These are phyloP conservation scores for Coprinopsis cinerea DNA, from an alignment of 768 basidiomycete species.

Conservation along the genomic window DNA sequence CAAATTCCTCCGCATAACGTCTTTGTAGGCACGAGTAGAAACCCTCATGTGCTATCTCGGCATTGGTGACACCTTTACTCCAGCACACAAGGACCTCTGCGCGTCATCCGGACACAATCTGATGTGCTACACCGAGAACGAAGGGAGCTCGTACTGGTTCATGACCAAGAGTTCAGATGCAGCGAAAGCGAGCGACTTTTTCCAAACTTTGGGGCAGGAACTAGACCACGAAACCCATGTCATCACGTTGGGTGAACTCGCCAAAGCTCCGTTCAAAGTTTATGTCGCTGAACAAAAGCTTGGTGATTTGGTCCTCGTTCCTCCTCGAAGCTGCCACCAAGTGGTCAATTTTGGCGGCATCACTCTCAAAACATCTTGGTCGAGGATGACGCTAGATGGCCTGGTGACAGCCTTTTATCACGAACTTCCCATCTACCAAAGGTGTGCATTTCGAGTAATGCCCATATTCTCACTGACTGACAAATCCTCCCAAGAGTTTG, in stretches of 20 bases:
- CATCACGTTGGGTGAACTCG: slow-evolving; percentile 56
- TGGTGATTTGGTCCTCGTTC: slow-evolving; percentile 78
- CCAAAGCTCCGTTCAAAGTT: slow-evolving; percentile 58
- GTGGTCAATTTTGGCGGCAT: slow-evolving; percentile 78
- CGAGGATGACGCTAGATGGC: slow-evolving; percentile 69
- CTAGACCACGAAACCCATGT: slow-evolving; percentile 72
- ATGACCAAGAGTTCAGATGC: slow-evolving; percentile 67
- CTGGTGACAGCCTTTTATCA: slow-evolving; percentile 55
- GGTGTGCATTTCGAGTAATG: slow-evolving; percentile 35
- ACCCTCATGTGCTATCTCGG: slow-evolving; percentile 86
- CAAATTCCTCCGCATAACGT: neutral
- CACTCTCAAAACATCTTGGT: slow-evolving; percentile 83
- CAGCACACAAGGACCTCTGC: slow-evolving; percentile 81
- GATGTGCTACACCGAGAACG: slow-evolving; percentile 75
- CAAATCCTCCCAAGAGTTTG: slow-evolving; percentile 52
- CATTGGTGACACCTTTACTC: slow-evolving; percentile 76
- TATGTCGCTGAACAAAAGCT: slow-evolving; percentile 68
- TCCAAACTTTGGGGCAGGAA: slow-evolving; percentile 48
- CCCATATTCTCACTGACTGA: slow-evolving; percentile 1
- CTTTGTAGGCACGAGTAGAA: slow-evolving; percentile 50
- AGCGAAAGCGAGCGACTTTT: slow-evolving; percentile 49
- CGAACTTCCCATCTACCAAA: slow-evolving; percentile 74
- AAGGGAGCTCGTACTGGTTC: slow-evolving; percentile 79
- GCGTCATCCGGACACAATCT: slow-evolving; percentile 82
- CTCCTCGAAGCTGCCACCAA: slow-evolving; percentile 78